Conservation (phyloP, 2,329 filamentous ascomycete species). For the Arachnopeziza araneosa region DNA sequence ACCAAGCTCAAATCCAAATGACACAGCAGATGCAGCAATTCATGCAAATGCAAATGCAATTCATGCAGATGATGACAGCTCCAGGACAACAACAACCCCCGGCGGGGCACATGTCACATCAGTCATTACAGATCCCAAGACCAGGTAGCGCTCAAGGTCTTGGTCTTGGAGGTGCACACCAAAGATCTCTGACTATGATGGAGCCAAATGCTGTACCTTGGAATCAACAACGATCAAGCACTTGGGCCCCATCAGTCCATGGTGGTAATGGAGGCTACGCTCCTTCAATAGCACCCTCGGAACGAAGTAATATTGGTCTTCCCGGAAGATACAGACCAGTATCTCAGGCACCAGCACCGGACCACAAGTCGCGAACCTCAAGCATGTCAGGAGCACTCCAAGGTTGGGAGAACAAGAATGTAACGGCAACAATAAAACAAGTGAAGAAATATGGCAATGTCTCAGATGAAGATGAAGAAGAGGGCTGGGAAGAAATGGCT, state of each 20-base stretch:
- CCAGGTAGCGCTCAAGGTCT: conserved; percentile 19
- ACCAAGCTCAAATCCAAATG: conserved; percentile 74
- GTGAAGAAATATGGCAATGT: conserved; percentile 37
- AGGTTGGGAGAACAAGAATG: conserved; percentile 32
- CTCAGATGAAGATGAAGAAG: conserved; percentile 57
- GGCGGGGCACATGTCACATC: conserved; percentile 20
- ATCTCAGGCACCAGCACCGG: conserved; percentile 50
- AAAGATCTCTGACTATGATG: conserved; percentile 78
- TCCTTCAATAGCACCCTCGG: conserved; percentile 88
- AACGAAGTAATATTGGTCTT: conserved; percentile 88
- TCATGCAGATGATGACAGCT: conserved; percentile 74
- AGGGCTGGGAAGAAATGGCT: conserved; percentile 66
- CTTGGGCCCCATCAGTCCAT: conserved; percentile 45
- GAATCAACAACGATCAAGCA: conserved; percentile 40
- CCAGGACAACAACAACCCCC: conserved; percentile 16
- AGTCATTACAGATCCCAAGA: conserved; percentile 18
- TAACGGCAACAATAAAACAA: conserved; percentile 35
- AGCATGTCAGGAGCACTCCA: conserved; percentile 28
- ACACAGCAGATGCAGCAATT: conserved; percentile 80
- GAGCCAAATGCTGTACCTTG: conserved; percentile 59
- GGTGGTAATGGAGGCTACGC: conserved; percentile 57
- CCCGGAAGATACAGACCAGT: conserved; percentile 89
- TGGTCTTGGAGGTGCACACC: conserved; percentile 20
- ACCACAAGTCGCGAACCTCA: conserved; percentile 29
- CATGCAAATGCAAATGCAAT: conserved; percentile 93